These are phyloP conservation scores for Podaxis mareebaensis DNA, from an alignment of 768 basidiomycete genomes.

Conservation along the genomic window DNA sequence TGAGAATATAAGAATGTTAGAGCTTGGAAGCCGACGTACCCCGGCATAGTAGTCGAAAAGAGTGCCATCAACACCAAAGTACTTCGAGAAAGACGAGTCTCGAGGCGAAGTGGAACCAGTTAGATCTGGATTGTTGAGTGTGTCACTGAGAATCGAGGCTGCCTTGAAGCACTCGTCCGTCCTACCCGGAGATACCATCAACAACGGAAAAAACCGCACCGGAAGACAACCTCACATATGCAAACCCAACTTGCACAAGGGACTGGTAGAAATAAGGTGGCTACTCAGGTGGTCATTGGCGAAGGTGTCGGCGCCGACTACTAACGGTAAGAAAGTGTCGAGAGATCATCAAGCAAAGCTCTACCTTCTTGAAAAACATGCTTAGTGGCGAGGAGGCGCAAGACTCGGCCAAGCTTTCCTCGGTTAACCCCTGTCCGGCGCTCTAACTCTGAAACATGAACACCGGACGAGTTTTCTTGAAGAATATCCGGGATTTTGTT, in stretches of 20 bases:
- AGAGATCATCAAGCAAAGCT: neutral
- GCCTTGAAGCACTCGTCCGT: constrained; percentile 25
- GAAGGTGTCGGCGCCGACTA: constrained; percentile 35
- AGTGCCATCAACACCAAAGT: constrained; percentile 21
- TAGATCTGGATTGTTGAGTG: constrained; percentile 35
- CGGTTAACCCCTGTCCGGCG: constrained; percentile 30
- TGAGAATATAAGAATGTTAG: neutral
- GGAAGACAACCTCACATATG: constrained; percentile 23
- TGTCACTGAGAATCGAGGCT: constrained; percentile 31
- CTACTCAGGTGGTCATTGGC: constrained; percentile 38
- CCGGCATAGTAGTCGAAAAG: constrained; percentile 28
- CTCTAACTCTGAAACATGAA: constrained; percentile 34
- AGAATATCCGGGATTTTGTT: constrained; percentile 41
- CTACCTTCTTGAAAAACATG: constrained; percentile 38
- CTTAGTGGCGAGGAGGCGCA: constrained; percentile 40
- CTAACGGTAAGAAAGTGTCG: neutral
- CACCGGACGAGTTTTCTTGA: constrained; percentile 33
- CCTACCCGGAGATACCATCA: constrained; percentile 5
- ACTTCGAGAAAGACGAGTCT: constrained; percentile 28
- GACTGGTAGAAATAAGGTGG: constrained; percentile 26
- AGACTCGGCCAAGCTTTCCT: constrained; percentile 37
- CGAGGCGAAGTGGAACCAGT: constrained; percentile 25
- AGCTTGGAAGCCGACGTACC: constrained; percentile 14
- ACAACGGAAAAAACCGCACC: neutral
- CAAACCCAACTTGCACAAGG: constrained; percentile 26